Evolutionary conservation across 257 asterid species (phyloP).

Genomic region (Solanum bulbocastanum): DNA sequence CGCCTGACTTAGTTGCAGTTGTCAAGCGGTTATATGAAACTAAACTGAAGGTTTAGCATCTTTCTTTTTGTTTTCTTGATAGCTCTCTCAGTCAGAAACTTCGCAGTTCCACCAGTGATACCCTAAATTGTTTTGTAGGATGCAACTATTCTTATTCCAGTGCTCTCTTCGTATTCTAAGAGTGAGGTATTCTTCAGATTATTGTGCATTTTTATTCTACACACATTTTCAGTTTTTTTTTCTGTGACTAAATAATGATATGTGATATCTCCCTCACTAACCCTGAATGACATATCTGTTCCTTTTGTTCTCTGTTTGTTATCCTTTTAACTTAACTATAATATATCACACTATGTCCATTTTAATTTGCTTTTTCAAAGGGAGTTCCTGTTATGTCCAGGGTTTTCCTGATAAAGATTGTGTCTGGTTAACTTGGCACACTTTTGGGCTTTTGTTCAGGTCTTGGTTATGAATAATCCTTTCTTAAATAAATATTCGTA

Average conservation of each 20-base stretch:
- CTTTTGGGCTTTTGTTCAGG: background rate
- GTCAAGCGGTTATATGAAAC: slow-evolving; percentile 80
- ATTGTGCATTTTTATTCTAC: background rate
- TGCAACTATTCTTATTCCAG: slow-evolving; percentile 85
- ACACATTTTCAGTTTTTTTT: background rate
- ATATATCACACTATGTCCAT: background rate
- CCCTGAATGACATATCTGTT: background rate
- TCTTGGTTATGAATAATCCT: background rate
- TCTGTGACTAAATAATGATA: background rate
- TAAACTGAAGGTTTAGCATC: slow-evolving; percentile 58
- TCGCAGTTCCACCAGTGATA: background rate
- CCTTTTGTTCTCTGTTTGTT: background rate
- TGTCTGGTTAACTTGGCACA: background rate
- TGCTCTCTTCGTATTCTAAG: slow-evolving; percentile 79
- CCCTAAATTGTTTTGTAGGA: slow-evolving; percentile 51
- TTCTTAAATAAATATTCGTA: background rate
- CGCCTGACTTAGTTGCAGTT: slow-evolving; percentile 62
- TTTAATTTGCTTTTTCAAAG: background rate
- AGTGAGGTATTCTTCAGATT: slow-evolving; percentile 52
- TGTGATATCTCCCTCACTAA: background rate
- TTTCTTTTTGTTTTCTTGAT: background rate
- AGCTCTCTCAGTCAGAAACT: background rate
- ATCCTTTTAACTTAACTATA: background rate
- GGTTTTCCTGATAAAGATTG: background rate
- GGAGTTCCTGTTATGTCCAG: background rate